These are phyloP conservation scores for Kwoniella sp. DNA, from an alignment of 768 basidiomycete genomes.

Conservation along the genomic window DNA sequence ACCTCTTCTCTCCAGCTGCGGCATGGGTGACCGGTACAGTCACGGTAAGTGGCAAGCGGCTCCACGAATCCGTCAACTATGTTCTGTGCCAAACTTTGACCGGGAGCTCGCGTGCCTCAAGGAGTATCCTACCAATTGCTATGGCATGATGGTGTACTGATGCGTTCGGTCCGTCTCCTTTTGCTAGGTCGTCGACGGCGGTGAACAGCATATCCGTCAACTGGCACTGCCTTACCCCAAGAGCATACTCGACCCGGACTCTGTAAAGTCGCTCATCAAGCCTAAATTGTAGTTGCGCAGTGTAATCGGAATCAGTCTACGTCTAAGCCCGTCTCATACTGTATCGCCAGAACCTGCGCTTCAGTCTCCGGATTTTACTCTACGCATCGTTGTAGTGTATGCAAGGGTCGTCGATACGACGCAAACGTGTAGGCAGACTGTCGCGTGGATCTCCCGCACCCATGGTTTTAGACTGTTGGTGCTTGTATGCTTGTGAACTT, in stretches of 20 bases:
- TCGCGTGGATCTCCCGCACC: no score
- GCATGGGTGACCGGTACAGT: conserved; percentile 75
- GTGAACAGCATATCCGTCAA: conserved; percentile 44
- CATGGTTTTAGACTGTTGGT: no score
- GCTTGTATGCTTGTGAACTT: no score
- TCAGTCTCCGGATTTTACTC: no score
- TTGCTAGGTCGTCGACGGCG: conserved; percentile 55
- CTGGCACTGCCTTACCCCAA: conserved; percentile 49
- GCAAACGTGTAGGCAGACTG: no score
- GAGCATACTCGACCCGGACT: conserved; percentile 47
- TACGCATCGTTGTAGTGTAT: no score
- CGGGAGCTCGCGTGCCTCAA: not conserved
- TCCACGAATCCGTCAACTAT: not conserved
- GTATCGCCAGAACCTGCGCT: no score
- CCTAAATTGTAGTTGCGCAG: conserved; percentile 31
- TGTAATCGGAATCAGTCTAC: no score
- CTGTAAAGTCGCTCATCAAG: conserved; percentile 40
- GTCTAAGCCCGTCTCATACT: no score
- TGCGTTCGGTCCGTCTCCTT: not conserved
- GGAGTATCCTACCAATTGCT: no score
- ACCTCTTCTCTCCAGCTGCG: conserved; percentile 80
- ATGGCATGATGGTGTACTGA: not conserved
- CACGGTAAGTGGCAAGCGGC: conserved; percentile 59
- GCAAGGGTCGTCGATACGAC: no score
- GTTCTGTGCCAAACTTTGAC: no score